These are phyloP conservation scores for Beauveria caledonica DNA, from an alignment of 2,329 filamentous ascomycete species.

Conservation along the genomic window DNA sequence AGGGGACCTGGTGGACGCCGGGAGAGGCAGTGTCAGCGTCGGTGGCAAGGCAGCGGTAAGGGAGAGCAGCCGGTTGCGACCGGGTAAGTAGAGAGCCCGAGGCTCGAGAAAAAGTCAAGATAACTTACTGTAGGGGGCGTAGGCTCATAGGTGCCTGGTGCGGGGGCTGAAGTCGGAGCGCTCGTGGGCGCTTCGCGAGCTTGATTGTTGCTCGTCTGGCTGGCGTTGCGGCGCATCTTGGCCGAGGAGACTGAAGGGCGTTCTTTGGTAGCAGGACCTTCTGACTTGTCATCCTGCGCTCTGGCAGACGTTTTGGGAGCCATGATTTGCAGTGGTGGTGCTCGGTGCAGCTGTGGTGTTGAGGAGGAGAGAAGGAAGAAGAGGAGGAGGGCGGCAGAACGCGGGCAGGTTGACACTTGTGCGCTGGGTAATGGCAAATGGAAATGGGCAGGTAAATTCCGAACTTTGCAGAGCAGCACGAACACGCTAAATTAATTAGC, in stretches of 20 bases:
- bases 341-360: background rate
- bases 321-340: constrained; percentile 23
- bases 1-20: constrained; percentile 42
- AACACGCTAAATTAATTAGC: too few relatives aligned
- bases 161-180: constrained; percentile 27
- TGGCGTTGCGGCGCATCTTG: constrained; percentile 49
- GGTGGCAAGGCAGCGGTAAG: background rate
- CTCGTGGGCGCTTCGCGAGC: constrained; percentile 34
- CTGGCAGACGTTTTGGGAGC: constrained; percentile 39
- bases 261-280: constrained; percentile 34
- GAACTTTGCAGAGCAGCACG: too few relatives aligned
- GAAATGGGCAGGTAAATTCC: too few relatives aligned
- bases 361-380: background rate
- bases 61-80: constrained; percentile 4
- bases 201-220: constrained; percentile 40
- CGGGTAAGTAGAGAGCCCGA: constrained; percentile 5
- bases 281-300: constrained; percentile 39
- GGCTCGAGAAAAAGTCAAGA: background rate
- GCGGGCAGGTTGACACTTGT: background rate
- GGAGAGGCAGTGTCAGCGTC: constrained; percentile 10
- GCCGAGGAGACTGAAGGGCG: constrained; percentile 38
- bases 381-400: background rate
- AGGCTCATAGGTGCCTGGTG: constrained; percentile 22
- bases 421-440: background rate
- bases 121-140: constrained; percentile 27